Evolutionary conservation across 176 grass and related monocot genomes (phyloP), one percentile per base, ranked within the genome.

Genomic region (Bonia amplexicaulis): DNA sequence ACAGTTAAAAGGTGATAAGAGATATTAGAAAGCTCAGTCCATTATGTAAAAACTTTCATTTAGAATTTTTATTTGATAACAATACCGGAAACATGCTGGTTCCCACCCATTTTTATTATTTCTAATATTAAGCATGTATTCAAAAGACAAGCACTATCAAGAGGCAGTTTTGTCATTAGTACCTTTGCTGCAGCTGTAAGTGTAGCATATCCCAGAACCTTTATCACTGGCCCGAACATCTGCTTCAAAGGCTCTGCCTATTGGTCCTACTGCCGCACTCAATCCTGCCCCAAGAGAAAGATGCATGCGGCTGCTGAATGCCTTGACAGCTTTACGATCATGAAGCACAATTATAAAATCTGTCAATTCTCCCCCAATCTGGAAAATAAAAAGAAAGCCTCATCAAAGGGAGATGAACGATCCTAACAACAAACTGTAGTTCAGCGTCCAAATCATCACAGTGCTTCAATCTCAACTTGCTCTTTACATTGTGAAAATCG

Each of bases 181-280:
- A 98, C 95, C 95, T 98, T 98, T 95, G 85, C 93, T 98, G 81
- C 92, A 95, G 85, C 95, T 98, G 89, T 98, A 95, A 67, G 95
- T 93, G 77, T 98, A 98, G 85, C 95, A 93, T 82, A 93, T 79
- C 44, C 95, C 95, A 73, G 93, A 93, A 59, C 95, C 95, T 78
- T 86, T 98, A 46, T 95, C 89, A 63, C 93, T 89, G 65, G 91
- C 78, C 77, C 95, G 72, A 62, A 98, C 79, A 89, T 98, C 95
- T 77, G 93, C 95, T 89, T 98, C 95, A 76, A 98, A 86, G 19
- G 85, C 95, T 91, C 95, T 95, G 54, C 95, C 95, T 13, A 98
- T 70, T 55, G 95, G 95, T 26, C 93, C 95, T 46, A 89, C 95
- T 35, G 95, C 95, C 51, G 77, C 93, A 82, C 95, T 98, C 74